These are phyloP conservation scores for Lactifluus hygrophoroides DNA, from an alignment of 768 basidiomycete species.

Conservation along the genomic window DNA sequence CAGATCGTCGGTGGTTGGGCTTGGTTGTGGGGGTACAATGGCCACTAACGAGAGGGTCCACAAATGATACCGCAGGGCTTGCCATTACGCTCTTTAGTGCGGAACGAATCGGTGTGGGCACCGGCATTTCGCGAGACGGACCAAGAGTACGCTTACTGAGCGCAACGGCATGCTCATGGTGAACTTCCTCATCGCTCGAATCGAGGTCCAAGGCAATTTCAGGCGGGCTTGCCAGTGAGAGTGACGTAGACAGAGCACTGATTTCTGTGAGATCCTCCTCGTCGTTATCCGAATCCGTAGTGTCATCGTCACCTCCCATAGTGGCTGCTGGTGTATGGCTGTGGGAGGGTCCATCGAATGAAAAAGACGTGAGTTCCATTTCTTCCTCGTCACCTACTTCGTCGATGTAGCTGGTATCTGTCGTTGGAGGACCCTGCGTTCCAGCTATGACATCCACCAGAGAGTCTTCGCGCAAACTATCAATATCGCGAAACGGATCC, in stretches of 20 bases:
- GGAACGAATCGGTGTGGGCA: slow-evolving; percentile 32
- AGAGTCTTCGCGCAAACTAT: slow-evolving; percentile 57
- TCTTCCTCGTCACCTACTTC: slow-evolving; percentile 58
- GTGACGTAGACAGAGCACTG: slow-evolving; percentile 19
- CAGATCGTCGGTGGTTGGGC: slow-evolving; percentile 61
- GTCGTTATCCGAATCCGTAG: slow-evolving; percentile 36
- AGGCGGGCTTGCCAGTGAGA: slow-evolving; percentile 15
- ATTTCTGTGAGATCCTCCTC: slow-evolving; percentile 22
- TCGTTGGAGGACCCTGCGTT: slow-evolving; percentile 5
- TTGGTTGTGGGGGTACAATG: slow-evolving; percentile 48
- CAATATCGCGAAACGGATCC: slow-evolving; percentile 89
- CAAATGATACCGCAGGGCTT: slow-evolving; percentile 53
- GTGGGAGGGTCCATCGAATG: slow-evolving; percentile 53
- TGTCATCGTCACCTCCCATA: slow-evolving; percentile 26
- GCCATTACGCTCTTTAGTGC: slow-evolving; percentile 36
- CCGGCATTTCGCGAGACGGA: slow-evolving; percentile 17
- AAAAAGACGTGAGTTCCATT: slow-evolving; percentile 60
- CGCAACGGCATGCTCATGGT: slow-evolving; percentile 13
- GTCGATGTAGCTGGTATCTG: slow-evolving; percentile 33
- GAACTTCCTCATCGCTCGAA: slow-evolving; percentile 13
- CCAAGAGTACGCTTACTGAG: slow-evolving; percentile 6
- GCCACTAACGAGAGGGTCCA: slow-evolving; percentile 39
- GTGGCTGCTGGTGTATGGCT: slow-evolving; percentile 26
- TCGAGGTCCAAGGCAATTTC: slow-evolving; percentile 11
- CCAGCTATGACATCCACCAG: slow-evolving; percentile 14